These are phyloP conservation scores for Colletotrichum horii DNA, from an alignment of 2,329 filamentous ascomycete species.

Conservation along the genomic window DNA sequence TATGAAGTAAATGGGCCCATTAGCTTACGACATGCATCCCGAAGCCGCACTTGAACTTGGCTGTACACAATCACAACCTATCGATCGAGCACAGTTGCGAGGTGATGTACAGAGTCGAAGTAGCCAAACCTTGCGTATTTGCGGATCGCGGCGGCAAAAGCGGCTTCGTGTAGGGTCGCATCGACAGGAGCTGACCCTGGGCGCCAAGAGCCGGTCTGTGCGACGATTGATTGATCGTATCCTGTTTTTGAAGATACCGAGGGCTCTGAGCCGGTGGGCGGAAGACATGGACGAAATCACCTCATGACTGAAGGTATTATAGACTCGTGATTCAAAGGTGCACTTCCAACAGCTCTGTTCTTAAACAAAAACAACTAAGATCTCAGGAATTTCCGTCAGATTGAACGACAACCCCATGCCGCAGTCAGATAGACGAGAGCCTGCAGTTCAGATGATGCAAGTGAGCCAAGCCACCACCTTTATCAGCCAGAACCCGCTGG, in stretches of 20 bases:
- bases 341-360: neutral
- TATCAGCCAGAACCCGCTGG: neutral
- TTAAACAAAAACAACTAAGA: accelerated
- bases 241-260: neutral
- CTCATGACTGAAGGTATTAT: neutral
- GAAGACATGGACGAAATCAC: neutral
- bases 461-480: neutral
- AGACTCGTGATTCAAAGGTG: neutral
- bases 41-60: neutral
- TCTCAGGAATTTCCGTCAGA: neutral
- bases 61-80: neutral
- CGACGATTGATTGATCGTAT: neutral
- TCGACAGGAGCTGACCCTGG: neutral
- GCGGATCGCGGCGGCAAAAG: neutral
- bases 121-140: neutral
- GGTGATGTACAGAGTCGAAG: neutral
- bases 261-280: neutral
- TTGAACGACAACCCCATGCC: neutral
- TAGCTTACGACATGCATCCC: neutral
- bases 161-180: neutral
- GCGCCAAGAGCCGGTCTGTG: neutral
- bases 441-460: neutral
- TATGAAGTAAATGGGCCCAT: neutral
- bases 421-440: neutral
- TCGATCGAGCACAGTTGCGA: neutral